Percentiles rank a stretch among this genome's conserved stretches.
These are phyloP conservation scores for Penicillium sp. DNA, from an alignment of 2,329 filamentous ascomycete species.

Conservation along the genomic window DNA sequence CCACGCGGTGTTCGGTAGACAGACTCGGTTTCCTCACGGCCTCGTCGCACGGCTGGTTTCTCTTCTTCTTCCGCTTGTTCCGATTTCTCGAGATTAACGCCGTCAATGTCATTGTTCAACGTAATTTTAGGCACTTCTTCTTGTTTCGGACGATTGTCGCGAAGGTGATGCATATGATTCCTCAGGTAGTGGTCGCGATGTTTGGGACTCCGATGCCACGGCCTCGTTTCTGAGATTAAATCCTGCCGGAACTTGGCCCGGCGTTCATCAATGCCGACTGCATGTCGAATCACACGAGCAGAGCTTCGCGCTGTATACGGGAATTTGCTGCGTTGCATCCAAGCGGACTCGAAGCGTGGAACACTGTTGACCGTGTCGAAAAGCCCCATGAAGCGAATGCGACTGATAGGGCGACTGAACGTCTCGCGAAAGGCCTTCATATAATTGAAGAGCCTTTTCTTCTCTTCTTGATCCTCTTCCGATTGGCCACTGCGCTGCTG, in stretches of 20 bases:
- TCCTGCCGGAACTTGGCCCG: slow-evolving; percentile 58
- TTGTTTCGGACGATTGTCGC: slow-evolving; percentile 4
- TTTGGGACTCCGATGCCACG: slow-evolving; percentile 24
- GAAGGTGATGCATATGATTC: slow-evolving; percentile 15
- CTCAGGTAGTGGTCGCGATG: slow-evolving; percentile 17
- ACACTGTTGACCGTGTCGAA: slow-evolving; percentile 83
- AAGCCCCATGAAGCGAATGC: slow-evolving; percentile 71
- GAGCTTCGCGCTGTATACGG: slow-evolving; percentile 56
- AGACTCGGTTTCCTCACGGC: slow-evolving; percentile 18
- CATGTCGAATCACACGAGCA: slow-evolving; percentile 54
- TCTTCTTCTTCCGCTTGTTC: slow-evolving; percentile 3
- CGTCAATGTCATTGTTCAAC: slow-evolving; percentile 23
- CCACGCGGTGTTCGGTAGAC: slow-evolving; percentile 26
- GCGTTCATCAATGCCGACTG: slow-evolving; percentile 56
- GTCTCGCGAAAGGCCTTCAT: slow-evolving; percentile 79
- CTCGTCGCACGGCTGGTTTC: not conserved
- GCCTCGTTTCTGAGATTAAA: slow-evolving; percentile 46
- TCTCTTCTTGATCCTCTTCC: slow-evolving; percentile 27
- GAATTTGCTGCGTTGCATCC: slow-evolving; percentile 74
- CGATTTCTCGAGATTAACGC: slow-evolving; percentile 1
- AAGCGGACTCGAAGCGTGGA: slow-evolving; percentile 66
- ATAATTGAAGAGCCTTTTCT: slow-evolving; percentile 60
- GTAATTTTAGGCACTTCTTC: slow-evolving; percentile 28
- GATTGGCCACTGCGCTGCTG: slow-evolving; percentile 30
- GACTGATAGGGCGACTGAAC: slow-evolving; percentile 69